These are phyloP conservation scores for Botryosphaeria dothidea DNA, from an alignment of 2,329 filamentous ascomycete species.

Conservation along the genomic window DNA sequence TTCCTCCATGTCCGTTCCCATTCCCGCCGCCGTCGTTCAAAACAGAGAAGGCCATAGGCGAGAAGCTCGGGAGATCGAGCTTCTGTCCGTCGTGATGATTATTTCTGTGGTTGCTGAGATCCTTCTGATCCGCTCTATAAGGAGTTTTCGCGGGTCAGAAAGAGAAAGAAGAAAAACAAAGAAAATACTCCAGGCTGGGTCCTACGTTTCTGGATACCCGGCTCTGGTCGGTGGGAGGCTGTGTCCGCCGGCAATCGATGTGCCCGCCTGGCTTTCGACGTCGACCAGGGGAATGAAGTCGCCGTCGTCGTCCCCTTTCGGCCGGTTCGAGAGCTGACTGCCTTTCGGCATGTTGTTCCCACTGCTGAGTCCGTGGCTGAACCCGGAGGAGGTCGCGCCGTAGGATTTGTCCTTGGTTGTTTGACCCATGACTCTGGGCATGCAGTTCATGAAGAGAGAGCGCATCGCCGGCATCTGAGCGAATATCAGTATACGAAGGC, in stretches of 20 bases:
- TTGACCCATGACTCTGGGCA: conserved; percentile 15
- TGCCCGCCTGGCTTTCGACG: conserved; percentile 15
- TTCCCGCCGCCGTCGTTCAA: neutral
- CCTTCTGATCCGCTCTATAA: neutral
- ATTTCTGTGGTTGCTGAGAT: neutral
- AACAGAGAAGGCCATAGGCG: conserved; percentile 5
- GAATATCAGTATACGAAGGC: neutral
- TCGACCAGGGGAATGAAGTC: conserved; percentile 16
- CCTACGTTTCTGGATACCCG: neutral
- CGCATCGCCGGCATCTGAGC: conserved; percentile 11
- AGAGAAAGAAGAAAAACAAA: neutral
- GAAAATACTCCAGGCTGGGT: neutral
- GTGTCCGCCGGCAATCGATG: neutral
- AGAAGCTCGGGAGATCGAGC: neutral
- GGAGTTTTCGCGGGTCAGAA: neutral
- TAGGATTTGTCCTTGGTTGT: neutral
- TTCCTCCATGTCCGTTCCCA: neutral
- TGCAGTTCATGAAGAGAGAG: conserved; percentile 3
- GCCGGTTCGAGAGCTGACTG: neutral
- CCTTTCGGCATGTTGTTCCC: neutral
- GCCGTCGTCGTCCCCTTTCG: conserved; percentile 4
- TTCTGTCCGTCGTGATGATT: neutral
- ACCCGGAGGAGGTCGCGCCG: neutral
- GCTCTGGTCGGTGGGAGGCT: conserved; percentile 8
- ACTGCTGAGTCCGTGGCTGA: neutral